Base-by-base conservation (phyloP, 148 eudicot genomes). In the Amaranthus palmeri region DNA sequence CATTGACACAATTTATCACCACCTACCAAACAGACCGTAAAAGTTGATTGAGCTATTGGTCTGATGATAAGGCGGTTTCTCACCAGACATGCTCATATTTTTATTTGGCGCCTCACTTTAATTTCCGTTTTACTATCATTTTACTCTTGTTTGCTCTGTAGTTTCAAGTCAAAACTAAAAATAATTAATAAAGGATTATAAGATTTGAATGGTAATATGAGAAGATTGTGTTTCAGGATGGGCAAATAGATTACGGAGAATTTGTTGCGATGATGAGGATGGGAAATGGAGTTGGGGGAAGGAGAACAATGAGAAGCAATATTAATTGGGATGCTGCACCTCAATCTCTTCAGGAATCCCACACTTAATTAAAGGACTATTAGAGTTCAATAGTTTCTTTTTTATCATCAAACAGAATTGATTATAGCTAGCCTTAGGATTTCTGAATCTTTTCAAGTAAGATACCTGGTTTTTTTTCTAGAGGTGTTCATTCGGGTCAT, bases 261-360 rank as follows among this genome's bases (percentile, higher is more conserved):
- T 90, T 90, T 72, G 87, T 87, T 15, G 86, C 90, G 44, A 88
- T 90, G 96, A 90, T 90, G 96, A 85, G 92, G 73, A 90, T 79
- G 76, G 90, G 85, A 64, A 84, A 83, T 74, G 83, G 84, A 49
- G 85, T 78, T 71, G 68, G 72, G 12, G 86, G 88, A 6, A 72
- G 83, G 59, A 88, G 88, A 86, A 81, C 88, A 43, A 88, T 88
- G 81, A 83, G 90, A 80, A 77, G 84, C 40, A 78, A 74, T 50
- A 63, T 85, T 45, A 83, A 83, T 40, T 85, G 85, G 83, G 88
- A 80, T 76, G 87, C 83, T 55, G 88, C 86, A 43, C 62, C 76
- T 8, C 81, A 72, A 40, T 61, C 61, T 72, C 70, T 79, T 14
- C 72, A 77, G 64, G 70, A 66, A 70, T 70, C 76, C 73, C 52